Conservation (phyloP, 306 rosid genomes). For the Ormosia semicastrata region DNA sequence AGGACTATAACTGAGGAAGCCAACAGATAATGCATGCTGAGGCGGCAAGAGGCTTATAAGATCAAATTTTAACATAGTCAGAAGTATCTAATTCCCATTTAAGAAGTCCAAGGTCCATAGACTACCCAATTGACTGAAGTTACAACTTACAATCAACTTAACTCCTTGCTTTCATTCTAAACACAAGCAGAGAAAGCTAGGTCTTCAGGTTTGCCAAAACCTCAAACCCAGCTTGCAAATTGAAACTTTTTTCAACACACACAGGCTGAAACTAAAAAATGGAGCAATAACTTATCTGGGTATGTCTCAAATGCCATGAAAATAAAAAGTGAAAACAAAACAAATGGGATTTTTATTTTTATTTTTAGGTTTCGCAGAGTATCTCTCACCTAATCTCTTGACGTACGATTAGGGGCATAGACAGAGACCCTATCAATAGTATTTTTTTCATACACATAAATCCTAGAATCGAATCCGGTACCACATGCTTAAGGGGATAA, state of each 20-base stretch:
- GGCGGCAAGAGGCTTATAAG: conserved; percentile 4
- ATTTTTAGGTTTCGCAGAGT: too few relatives aligned
- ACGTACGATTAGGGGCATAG: too few relatives aligned
- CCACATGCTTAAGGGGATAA: too few relatives aligned
- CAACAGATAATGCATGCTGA: conserved; percentile 9
- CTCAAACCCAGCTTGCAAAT: background rate
- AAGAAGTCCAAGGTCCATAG: conserved; percentile 11
- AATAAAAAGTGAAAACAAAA: background rate
- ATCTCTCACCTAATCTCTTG: too few relatives aligned
- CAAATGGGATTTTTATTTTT: background rate
- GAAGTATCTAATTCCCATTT: conserved; percentile 5
- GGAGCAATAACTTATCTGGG: background rate
- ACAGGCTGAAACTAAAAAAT: background rate
- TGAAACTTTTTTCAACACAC: background rate
- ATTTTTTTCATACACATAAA: too few relatives aligned
- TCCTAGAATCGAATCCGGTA: too few relatives aligned
- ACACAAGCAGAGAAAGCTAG: background rate
- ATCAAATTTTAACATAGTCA: conserved; percentile 18
- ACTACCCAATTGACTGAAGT: background rate
- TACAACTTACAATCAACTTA: conserved; percentile 9
- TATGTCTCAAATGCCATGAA: background rate
- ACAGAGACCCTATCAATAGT: too few relatives aligned
- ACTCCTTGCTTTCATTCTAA: background rate
- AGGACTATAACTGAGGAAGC: conserved; percentile 8
- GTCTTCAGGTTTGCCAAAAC: background rate